Base-by-base conservation (phyloP, 2,329 filamentous ascomycete species). In the Clonostachys rosea region DNA sequence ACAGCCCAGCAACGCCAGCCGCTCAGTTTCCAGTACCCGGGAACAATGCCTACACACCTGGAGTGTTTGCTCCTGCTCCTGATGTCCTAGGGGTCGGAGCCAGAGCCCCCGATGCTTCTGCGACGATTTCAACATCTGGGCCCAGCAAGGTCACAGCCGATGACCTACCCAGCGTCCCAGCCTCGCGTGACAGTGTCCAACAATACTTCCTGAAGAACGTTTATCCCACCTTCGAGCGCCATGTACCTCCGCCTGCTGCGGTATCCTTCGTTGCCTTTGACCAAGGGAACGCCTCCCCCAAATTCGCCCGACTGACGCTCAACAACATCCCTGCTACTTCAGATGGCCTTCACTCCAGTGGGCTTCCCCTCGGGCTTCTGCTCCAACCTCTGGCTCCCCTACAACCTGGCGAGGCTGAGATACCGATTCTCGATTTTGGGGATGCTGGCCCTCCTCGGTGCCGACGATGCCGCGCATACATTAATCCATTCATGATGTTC, bases 401-500 rank as follows among this genome's bases (percentile, higher is more conserved):
- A 40, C 87, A 95, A 60, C 76, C 88, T 20, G 92, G 94, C 45
- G 94, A 99, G 68, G 77, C 86, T 43, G 82, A 90, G 2, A 86
- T 99, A 47, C 94, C 94, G 1, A 87, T 99, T 5, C 77, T 99
- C 20, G 94, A 99, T 68, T 99, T 97, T 75, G 94, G 94, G 43
- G 91, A 96, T 40, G 71, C 73, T 37, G 94, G 94, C 0, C 94
- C 94, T 39, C 94, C 94, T 18, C 82, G 94, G 64, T 99, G 94
- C 68, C 83, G 89, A 58, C 80, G 94, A 69, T 99, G 94, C 73
- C 81, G 94, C 62, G 87, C 92, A 13, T 99, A 99, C 69, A 95
- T 99, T 70, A 99, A 99, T 62, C 94, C 94, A 2, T 99, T 99
- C 64, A 97, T 99, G 94, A 88, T 91, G 62, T 99, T 99, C 76